Base-by-base conservation (phyloP, 257 asterid species). In the Marsdenia floribunda region DNA sequence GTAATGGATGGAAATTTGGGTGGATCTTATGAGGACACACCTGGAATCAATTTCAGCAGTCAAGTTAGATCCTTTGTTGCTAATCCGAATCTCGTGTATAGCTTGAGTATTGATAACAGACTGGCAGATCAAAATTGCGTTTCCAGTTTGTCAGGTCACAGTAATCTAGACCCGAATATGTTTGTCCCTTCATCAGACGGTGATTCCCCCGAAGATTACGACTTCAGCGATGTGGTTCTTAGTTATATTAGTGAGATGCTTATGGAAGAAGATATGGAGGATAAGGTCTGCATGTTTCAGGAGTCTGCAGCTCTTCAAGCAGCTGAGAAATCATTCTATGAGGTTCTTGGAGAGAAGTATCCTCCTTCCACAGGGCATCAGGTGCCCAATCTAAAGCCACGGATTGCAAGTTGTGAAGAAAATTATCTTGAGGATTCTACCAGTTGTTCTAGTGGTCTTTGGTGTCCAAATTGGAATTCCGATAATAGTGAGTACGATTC, bases 201-300 rank as follows among this genome's bases (percentile, higher is more conserved):
- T 38, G 87, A 80, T 76, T 75, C 75, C 0, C 80, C 68, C 0
- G 97, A 87, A 78, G 97, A 91, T 76, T 86, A 58, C 44, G 97
- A 91, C 72, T 87, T 91, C 78, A 86, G 84, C 68, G 96, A 90
- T 77, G 85, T 29, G 70, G 93, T 88, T 29, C 90, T 91, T 35
- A 84, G 82, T 77, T 91, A 88, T 61, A 90, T 91, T 29, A 85
- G 71, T 75, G 85, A 87, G 13, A 88, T 91, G 71, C 91, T 91
- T 68, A 90, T 91, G 97, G 97, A 91, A 81, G 97, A 90, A 80
- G 90, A 90, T 9, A 91, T 88, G 82, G 96, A 90, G 79, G 96
- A 90, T 33, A 91, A 86, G 74, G 73, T 81, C 5, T 87, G 91
- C 73, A 87, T 83, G 91, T 88, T 91, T 82, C 96, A 87, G 75